Conservation (phyloP, 371 early-diverging fungal genomes). For the Lichtheimia ornata region DNA sequence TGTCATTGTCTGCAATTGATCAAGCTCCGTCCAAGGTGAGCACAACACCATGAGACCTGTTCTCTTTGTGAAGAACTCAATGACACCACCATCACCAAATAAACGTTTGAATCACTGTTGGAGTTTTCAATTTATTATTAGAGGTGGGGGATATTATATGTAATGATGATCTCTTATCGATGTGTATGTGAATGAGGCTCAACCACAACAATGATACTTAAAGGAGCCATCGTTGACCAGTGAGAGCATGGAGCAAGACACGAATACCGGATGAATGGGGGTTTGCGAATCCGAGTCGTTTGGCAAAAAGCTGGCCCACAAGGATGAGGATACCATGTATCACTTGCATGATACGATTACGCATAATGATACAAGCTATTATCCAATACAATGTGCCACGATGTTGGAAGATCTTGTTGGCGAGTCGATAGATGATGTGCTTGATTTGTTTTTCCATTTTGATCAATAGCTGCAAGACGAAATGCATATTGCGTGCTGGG, state of each 20-base stretch:
- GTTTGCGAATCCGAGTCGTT: slow-evolving; percentile 4
- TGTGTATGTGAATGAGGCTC: no score
- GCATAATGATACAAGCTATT: slow-evolving; percentile 27
- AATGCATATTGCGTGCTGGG: not conserved
- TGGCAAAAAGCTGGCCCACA: slow-evolving; percentile 22
- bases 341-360: slow-evolving; percentile 35
- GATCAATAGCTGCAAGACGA: slow-evolving; percentile 4
- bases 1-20: no score
- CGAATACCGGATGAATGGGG: slow-evolving; percentile 21
- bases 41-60: no score
- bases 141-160: no score
- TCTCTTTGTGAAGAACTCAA: no score
- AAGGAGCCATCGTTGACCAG: slow-evolving; percentile 18
- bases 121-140: no score
- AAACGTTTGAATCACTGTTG: no score
- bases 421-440: slow-evolving; percentile 5
- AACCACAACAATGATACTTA: no score
- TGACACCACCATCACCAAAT: no score
- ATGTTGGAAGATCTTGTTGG: slow-evolving; percentile 25
- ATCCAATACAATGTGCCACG: slow-evolving; percentile 37
- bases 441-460: slow-evolving; percentile 7
- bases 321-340: slow-evolving; percentile 28
- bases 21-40: no score
- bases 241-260: slow-evolving; percentile 20
- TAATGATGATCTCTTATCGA: no score